Base-by-base conservation (phyloP, 345 rosid species). In the Hibiscus trionum region DNA sequence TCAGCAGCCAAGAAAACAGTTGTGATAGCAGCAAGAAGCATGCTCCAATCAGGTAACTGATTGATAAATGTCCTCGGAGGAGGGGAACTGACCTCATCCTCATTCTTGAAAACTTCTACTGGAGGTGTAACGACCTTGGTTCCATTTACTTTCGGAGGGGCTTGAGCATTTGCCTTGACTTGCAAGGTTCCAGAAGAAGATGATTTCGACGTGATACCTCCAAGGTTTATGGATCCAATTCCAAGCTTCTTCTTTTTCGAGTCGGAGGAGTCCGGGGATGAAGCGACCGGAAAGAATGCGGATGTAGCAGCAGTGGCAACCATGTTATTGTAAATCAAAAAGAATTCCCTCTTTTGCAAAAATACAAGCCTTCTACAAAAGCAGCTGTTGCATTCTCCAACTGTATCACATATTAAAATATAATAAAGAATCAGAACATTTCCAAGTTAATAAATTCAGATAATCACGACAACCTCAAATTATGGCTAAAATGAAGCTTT, bases 21-120 rank as follows among this genome's bases (percentile, higher is more conserved):
- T 4, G 99, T 95, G 1, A 95, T 92, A 49, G 99, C 99, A 75
- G 99, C 99, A 59, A 95, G 96, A 79, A 95, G 96, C 98, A 95
- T 90, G 76, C 99, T 90, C 99, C 99, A 95, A 57, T 95, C 99
- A 70, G 99, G 99, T 71, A 95, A 33, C 77, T 89, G 96, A 79
- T 95, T 95, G 61, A 92, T 92, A 80, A 95, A 92, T 0, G 98
- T 95, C 77, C 99, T 86, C 0, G 99, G 98, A 3, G 93, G 87
- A 3, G 87, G 89, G 0, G 89, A 85, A 39, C 85, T 78, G 8
- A 57, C 50, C 50, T 66, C 80, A 71, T 73, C 87, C 26, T 83
- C 93, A 52, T 72, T 77, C 89, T 84, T 95, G 58, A 78, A 73
- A 44, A 78, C 67, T 76, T 87, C 90, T 16, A 70, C 80, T 0